Evolutionary conservation across 2,329 filamentous ascomycete species (phyloP).

Genomic region (Diaporthe longicolla): DNA sequence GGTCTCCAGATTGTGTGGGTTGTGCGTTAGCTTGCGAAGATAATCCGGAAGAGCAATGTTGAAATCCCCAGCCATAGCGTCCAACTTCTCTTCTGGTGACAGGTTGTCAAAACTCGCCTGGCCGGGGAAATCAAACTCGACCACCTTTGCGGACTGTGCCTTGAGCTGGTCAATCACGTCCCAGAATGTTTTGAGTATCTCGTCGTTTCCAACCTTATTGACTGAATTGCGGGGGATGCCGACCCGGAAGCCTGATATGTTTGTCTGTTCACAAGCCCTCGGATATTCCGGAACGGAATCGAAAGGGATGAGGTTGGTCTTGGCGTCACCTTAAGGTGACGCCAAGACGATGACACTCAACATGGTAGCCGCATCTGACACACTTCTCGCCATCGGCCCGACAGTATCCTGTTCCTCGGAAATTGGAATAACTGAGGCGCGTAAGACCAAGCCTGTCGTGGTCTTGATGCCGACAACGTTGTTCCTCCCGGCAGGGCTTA

Average conservation of each 20-base stretch:
- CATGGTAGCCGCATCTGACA: constrained; percentile 51
- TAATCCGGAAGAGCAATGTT: constrained; percentile 68
- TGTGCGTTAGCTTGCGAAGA: constrained; percentile 67
- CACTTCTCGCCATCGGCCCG: constrained; percentile 74
- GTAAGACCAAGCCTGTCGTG: constrained; percentile 68
- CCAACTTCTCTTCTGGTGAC: background rate
- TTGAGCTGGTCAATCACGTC: constrained; percentile 63
- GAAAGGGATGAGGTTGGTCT: constrained; percentile 58
- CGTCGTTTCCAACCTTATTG: constrained; percentile 61
- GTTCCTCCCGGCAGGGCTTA: constrained; percentile 65
- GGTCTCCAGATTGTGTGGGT: constrained; percentile 67
- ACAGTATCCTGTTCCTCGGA: constrained; percentile 75
- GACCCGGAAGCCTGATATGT: constrained; percentile 68
- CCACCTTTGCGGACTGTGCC: constrained; percentile 65
- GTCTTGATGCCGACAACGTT: constrained; percentile 79
- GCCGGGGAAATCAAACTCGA: constrained; percentile 51
- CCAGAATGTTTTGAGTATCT: constrained; percentile 68
- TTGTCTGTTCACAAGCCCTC: constrained; percentile 66
- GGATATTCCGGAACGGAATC: constrained; percentile 70
- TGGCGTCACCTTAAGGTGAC: constrained; percentile 72
- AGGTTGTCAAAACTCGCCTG: background rate
- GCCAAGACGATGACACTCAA: constrained; percentile 57
- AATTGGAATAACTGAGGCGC: constrained; percentile 75
- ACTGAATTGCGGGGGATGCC: constrained; percentile 74
- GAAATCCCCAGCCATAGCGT: constrained; percentile 69